A percentile compares a stretch with the other conserved stretches of the same genome.
These are phyloP conservation scores for Boechera divaricarpa DNA, from an alignment of 345 rosid species.

Conservation along the genomic window DNA sequence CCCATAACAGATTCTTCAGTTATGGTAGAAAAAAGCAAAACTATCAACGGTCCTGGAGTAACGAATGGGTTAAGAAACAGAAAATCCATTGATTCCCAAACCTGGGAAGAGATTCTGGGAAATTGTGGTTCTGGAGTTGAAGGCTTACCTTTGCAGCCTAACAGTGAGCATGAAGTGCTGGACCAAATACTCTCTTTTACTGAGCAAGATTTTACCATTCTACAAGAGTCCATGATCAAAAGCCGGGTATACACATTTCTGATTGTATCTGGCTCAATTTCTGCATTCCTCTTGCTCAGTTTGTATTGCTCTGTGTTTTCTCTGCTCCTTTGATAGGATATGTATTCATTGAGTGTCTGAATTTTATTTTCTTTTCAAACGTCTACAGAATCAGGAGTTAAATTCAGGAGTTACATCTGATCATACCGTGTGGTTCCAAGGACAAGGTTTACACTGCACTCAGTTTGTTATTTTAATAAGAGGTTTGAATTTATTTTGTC, in stretches of 20 bases:
- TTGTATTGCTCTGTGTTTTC: conserved; percentile 1
- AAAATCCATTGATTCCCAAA: conserved; percentile 57
- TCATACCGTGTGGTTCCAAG: conserved; percentile 47
- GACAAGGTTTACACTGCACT: conserved; percentile 48
- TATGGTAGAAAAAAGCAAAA: conserved; percentile 49
- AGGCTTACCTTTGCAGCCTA: conserved; percentile 50
- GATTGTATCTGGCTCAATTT: not conserved
- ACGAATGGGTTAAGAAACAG: conserved; percentile 55
- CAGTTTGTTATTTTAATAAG: conserved; percentile 7
- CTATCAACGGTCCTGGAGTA: conserved; percentile 47
- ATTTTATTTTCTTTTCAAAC: not conserved
- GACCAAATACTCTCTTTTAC: conserved; percentile 55
- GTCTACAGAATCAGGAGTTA: conserved; percentile 50
- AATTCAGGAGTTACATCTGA: conserved; percentile 49
- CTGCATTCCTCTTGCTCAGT: conserved; percentile 13
- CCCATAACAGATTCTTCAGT: conserved; percentile 47
- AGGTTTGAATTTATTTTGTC: not conserved
- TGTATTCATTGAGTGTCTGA: conserved; percentile 6
- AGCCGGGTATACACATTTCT: conserved; percentile 57
- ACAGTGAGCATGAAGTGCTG: conserved; percentile 55
- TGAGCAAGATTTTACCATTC: conserved; percentile 57
- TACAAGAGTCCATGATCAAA: conserved; percentile 50
- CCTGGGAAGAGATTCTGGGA: conserved; percentile 71
- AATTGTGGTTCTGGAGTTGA: conserved; percentile 55
- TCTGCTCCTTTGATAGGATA: not conserved